A percentile compares a stretch with the other conserved stretches of the same genome.
phyloP scores from a whole-genome alignment of 2,329 filamentous ascomycete genomes.

The Talaromyces sp. region DNA sequence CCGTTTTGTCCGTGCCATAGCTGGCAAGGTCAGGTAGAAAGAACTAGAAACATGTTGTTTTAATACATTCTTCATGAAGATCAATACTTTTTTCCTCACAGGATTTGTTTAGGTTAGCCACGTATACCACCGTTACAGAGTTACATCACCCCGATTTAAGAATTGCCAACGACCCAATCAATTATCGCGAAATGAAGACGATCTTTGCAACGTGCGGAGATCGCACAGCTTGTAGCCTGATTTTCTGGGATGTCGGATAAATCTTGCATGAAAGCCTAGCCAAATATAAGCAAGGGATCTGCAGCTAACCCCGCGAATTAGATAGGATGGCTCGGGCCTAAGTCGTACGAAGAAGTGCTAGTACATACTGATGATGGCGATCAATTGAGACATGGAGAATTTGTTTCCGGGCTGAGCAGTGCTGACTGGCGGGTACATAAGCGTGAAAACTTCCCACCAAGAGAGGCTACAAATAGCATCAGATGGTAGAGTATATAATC shows the following conservation, averaged over 20 bases:
- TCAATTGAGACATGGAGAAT: background rate
- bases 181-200: background rate
- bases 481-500: background rate
- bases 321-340: background rate
- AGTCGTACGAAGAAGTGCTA: background rate
- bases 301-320: constrained; percentile 1
- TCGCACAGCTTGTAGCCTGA: background rate
- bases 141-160: background rate
- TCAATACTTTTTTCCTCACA: background rate
- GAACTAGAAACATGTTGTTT: background rate
- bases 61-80: background rate
- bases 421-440: background rate
- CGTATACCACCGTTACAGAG: background rate
- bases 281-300: constrained; percentile 4
- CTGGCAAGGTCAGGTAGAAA: background rate
- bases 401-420: background rate
- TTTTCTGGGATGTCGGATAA: background rate
- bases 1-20: background rate
- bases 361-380: background rate
- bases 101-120: background rate
- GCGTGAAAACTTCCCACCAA: too few relatives aligned
- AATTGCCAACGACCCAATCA: background rate
- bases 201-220: background rate
- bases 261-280: background rate
- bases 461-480: too few relatives aligned